Percentiles rank a stretch among this genome's conserved stretches.
Conservation (phyloP, 2,329 filamentous ascomycete species). For the Plectosphaerella plurivora region DNA sequence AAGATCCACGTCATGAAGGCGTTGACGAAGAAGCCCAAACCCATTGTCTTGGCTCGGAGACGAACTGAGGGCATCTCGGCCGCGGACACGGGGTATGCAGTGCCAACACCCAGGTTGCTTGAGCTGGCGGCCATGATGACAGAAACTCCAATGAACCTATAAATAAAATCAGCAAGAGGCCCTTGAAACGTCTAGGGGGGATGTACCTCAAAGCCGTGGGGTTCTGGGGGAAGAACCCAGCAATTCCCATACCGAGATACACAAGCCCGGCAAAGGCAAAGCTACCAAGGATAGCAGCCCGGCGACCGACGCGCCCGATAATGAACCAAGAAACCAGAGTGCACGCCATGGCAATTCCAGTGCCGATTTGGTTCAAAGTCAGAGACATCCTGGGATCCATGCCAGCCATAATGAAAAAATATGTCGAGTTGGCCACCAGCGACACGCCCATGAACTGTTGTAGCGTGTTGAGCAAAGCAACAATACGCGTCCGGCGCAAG, state of each 20-base stretch:
- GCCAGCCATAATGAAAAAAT: not conserved
- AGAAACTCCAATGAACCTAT: not conserved
- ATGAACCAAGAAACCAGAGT: not conserved
- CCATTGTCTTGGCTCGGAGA: conserved; percentile 39
- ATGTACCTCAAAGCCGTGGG: not conserved
- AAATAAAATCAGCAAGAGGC: not conserved
- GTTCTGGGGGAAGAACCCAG: not conserved
- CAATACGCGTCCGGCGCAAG: not conserved
- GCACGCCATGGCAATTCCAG: not conserved
- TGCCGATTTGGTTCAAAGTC: not conserved
- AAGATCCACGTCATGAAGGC: conserved; percentile 4
- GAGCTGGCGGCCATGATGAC: not conserved
- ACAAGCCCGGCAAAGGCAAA: not conserved
- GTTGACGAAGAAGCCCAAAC: conserved; percentile 35
- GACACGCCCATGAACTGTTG: not conserved
- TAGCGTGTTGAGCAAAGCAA: not conserved
- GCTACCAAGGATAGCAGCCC: not conserved
- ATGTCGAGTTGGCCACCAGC: not conserved
- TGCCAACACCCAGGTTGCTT: conserved; percentile 17
- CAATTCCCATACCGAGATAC: not conserved
- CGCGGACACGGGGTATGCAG: conserved; percentile 39
- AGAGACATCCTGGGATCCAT: not conserved
- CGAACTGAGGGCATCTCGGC: conserved; percentile 39
- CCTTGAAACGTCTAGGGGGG: too few species aligned
- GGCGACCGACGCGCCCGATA: not conserved